Conservation (phyloP, 225 moss, liverwort and hornwort genomes). For the Pseudisothecium myosuroides region DNA sequence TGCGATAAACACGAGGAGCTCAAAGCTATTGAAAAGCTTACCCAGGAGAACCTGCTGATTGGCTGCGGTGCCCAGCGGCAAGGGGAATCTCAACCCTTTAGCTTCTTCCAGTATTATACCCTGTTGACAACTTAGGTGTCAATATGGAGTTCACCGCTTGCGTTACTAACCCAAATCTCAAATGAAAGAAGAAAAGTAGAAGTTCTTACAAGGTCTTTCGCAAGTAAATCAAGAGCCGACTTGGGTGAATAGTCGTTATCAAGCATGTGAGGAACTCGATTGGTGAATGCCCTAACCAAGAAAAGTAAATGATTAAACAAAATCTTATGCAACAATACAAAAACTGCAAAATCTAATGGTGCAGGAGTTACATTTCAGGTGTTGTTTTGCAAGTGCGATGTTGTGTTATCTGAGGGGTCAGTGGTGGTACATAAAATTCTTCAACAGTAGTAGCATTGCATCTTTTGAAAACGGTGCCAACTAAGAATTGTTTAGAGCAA, state of each 20-base stretch:
- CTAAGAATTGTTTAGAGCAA: neutral
- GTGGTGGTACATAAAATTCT: neutral
- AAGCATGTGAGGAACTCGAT: conserved; percentile 82
- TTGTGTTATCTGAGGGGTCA: neutral
- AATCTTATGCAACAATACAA: neutral
- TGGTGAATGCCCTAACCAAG: conserved; percentile 57
- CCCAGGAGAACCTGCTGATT: conserved; percentile 73
- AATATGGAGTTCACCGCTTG: neutral
- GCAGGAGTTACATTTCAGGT: neutral
- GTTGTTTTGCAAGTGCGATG: neutral
- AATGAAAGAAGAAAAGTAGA: neutral
- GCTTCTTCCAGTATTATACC: conserved; percentile 61
- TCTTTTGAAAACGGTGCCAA: neutral
- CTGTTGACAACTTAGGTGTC: conserved; percentile 18
- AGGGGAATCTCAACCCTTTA: conserved; percentile 63
- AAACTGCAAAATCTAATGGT: neutral
- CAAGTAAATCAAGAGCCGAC: conserved; percentile 58
- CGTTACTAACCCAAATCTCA: neutral
- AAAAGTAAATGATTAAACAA: neutral
- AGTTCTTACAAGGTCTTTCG: conserved; percentile 60
- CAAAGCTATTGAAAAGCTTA: conserved; percentile 2
- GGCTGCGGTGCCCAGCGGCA: conserved; percentile 66
- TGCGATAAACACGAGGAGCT: neutral
- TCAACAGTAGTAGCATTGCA: neutral
- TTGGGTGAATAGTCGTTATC: conserved; percentile 40